Base-by-base conservation (phyloP, 352 stramenopile genomes). In the Stramenopiles sp. region DNA sequence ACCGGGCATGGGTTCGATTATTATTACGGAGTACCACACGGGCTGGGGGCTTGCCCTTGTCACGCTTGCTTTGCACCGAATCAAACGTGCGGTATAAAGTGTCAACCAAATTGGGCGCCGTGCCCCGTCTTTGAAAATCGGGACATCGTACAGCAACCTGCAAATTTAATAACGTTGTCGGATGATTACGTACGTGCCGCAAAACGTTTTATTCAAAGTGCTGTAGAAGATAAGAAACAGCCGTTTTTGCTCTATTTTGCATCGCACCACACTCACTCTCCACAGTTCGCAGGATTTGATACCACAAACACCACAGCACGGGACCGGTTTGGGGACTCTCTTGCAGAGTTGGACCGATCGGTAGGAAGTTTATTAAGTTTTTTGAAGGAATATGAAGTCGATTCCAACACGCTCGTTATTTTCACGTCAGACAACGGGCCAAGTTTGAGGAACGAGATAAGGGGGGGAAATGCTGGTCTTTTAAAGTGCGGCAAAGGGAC, bases 391-490 rank as follows among this genome's bases (percentile, higher is more conserved):
- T 4, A 33, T 3, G 73, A 69, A 34, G 2, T 74, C 4, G 2
- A 33, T 34, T 18, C 53, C 18, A 74, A 2, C 49, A 76, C 73
- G 12, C 4, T 74, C 36, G 49, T 76, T 3, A 4, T 68, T 18
- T 31, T 76, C 36, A 74, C 53, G 12, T 75, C 43, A 34, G 73
- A 76, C 49, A 76, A 76, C 49, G 73, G 73, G 6, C 36, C 73
- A 2, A 73, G 36, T 34, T 2, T 76, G 53, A 69, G 25, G 12
- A 76, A 31, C 49, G 73, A 69, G 33, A 18, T 75, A 30, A 30
- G 25, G 18, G 73, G 49, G n/a, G 73, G 36, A 25, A 2, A 3
- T 3, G 49, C 3, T 3, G 25, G 4, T 3, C 3, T 69, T 2
- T 18, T 35, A 69, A 18, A 34, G 33, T 43, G 73, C 18, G 73